Conservation (phyloP, 495 filamentous ascomycete genomes). For the Penicillium arizonense region DNA sequence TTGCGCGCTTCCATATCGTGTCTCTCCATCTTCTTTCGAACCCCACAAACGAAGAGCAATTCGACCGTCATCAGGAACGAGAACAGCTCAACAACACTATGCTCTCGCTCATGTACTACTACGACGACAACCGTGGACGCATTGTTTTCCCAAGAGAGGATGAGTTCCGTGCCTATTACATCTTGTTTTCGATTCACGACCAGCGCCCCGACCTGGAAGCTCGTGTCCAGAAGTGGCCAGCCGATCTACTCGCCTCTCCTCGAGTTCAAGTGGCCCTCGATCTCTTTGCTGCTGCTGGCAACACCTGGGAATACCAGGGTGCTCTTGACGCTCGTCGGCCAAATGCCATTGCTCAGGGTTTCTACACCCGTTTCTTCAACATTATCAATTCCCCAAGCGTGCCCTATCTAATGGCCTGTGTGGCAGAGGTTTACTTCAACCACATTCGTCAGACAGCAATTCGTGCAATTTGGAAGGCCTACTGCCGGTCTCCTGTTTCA, state of each 20-base stretch:
- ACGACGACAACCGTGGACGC: constrained; percentile 66
- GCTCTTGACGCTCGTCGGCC: constrained; percentile 58
- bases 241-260: constrained; percentile 50
- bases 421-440: constrained; percentile 89
- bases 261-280: constrained; percentile 67
- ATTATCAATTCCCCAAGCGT: constrained; percentile 66
- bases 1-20: constrained; percentile 87
- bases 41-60: constrained; percentile 64
- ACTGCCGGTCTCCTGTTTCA: constrained; percentile 53
- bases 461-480: constrained; percentile 62
- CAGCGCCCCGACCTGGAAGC: constrained; percentile 68
- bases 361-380: constrained; percentile 70
- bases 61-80: constrained; percentile 83
- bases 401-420: constrained; percentile 90
- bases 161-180: constrained; percentile 88
- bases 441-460: constrained; percentile 74
- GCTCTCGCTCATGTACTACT: constrained; percentile 83
- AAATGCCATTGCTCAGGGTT: constrained; percentile 59
- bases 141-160: constrained; percentile 67
- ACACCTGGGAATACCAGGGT: constrained; percentile 60
- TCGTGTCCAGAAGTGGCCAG: constrained; percentile 69
- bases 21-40: constrained; percentile 80
- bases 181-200: constrained; percentile 79
- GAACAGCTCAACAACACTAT: constrained; percentile 90
- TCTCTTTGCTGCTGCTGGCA: constrained; percentile 65